Percentiles rank a stretch among this genome's conserved stretches.
These are phyloP conservation scores for Mitosporidium daphniae DNA, from an alignment of 371 early-diverging fungal species.

Conservation along the genomic window DNA sequence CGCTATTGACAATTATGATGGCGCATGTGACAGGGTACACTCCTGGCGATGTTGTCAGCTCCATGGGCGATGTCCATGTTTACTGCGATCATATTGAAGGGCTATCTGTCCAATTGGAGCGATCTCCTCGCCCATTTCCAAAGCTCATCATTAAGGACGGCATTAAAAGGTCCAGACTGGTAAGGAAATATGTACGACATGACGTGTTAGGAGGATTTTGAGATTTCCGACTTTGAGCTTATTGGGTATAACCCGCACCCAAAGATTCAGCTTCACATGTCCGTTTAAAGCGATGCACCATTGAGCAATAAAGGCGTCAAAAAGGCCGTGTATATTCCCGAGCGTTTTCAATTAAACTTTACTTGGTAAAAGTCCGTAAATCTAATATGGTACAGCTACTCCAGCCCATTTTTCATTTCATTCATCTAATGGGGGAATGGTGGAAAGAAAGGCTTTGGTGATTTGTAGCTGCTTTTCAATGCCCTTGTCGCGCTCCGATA, in stretches of 20 bases:
- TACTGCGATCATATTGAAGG: conserved; percentile 71
- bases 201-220: conserved; percentile 27
- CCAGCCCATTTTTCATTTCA: too few relatives aligned
- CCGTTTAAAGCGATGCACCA: conserved; percentile 21
- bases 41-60: conserved; percentile 66
- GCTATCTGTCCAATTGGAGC: conserved; percentile 31
- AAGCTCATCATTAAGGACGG: conserved; percentile 17
- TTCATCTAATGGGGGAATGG: too few relatives aligned
- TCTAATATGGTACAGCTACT: too few relatives aligned
- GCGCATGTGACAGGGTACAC: conserved; percentile 50
- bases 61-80: conserved; percentile 87
- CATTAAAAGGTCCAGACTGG: conserved; percentile 2
- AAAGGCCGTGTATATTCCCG: too few relatives aligned
- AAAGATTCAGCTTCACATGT: conserved; percentile 80
- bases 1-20: conserved; percentile 62
- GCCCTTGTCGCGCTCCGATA: too few relatives aligned
- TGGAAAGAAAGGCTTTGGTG: too few relatives aligned
- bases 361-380: too few relatives aligned
- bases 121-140: conserved; percentile 57
- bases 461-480: too few relatives aligned
- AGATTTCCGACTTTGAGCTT: conserved; percentile 37
- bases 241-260: conserved; percentile 51
- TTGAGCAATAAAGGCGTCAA: too few relatives aligned
- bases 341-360: too few relatives aligned
- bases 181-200: not conserved